Evolutionary conservation across 139 green algal genomes (phyloP).

Genomic region (Coelastrella sp.): DNA sequence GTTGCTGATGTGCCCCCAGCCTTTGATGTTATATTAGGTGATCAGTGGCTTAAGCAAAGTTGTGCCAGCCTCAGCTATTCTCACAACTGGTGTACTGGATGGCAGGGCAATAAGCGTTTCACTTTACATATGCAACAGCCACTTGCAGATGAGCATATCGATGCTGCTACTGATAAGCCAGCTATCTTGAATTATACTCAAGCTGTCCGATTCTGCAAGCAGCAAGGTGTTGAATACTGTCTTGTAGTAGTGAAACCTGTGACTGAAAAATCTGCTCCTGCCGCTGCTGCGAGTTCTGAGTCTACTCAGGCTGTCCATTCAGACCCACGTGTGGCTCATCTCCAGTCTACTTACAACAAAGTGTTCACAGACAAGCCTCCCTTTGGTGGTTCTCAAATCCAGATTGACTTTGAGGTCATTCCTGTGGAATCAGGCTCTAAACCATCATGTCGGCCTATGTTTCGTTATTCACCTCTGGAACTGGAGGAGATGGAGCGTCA

Average conservation of each 20-base stretch:
- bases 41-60: not conserved
- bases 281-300: not conserved
- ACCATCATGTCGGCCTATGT: slow-evolving; percentile 46
- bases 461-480: slow-evolving; percentile 46
- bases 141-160: not conserved
- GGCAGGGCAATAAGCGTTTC: not conserved
- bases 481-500: not conserved
- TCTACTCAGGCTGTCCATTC: not conserved
- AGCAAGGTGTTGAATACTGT: not conserved
- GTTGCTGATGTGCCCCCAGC: not conserved
- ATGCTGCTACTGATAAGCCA: slow-evolving; percentile 1
- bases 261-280: not conserved
- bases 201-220: not conserved
- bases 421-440: slow-evolving; percentile 24
- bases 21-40: slow-evolving; percentile 37
- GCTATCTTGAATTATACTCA: not conserved
- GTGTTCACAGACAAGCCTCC: slow-evolving; percentile 22
- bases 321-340: not conserved
- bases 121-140: slow-evolving; percentile 31
- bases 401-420: slow-evolving; percentile 41
- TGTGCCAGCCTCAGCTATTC: slow-evolving; percentile 7
- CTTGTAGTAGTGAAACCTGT: not conserved
- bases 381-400: not conserved
- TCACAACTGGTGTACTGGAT: not conserved
- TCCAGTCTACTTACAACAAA: not conserved